Conservation (phyloP, 805 yeast species). For the Candida nanaspora region DNA sequence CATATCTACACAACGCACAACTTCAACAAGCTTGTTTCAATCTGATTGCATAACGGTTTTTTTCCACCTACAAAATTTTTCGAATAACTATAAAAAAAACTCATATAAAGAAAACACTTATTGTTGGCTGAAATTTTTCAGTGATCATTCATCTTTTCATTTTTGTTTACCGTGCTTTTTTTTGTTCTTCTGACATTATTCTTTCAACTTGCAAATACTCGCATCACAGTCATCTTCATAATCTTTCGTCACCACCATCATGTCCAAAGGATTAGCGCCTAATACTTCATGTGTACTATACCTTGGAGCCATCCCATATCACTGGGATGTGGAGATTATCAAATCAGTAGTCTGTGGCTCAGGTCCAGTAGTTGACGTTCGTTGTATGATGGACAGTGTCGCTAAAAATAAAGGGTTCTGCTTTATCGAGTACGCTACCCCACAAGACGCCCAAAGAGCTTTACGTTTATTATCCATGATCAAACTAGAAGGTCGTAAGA, state of each 20-base stretch:
- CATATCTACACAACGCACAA: too few relatives aligned
- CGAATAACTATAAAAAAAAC: too few relatives aligned
- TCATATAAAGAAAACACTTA: too few relatives aligned
- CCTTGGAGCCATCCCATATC: constrained; percentile 59
- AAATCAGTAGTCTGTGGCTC: constrained; percentile 65
- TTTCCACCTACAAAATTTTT: too few relatives aligned
- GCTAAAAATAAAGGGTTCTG: constrained; percentile 63
- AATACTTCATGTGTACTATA: constrained; percentile 42
- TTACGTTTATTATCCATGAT: constrained; percentile 36
- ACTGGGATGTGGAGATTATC: constrained; percentile 61
- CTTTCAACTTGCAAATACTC: too few relatives aligned
- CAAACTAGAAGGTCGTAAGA: constrained; percentile 37
- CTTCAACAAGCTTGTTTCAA: too few relatives aligned
- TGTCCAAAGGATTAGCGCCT: constrained; percentile 6
- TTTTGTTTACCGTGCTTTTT: too few relatives aligned
- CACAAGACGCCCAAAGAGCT: constrained; percentile 48
- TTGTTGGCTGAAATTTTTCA: too few relatives aligned
- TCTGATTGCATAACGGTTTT: too few relatives aligned
- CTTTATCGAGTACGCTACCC: constrained; percentile 49
- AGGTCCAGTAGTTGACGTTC: constrained; percentile 62
- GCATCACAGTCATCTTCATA: not conserved
- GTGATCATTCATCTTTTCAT: too few relatives aligned
- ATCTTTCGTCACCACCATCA: not conserved
- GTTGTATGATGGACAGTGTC: constrained; percentile 51
- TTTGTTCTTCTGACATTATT: too few relatives aligned